Base-by-base conservation (phyloP, 148 eudicot genomes). In the Vaccinium darrowii region DNA sequence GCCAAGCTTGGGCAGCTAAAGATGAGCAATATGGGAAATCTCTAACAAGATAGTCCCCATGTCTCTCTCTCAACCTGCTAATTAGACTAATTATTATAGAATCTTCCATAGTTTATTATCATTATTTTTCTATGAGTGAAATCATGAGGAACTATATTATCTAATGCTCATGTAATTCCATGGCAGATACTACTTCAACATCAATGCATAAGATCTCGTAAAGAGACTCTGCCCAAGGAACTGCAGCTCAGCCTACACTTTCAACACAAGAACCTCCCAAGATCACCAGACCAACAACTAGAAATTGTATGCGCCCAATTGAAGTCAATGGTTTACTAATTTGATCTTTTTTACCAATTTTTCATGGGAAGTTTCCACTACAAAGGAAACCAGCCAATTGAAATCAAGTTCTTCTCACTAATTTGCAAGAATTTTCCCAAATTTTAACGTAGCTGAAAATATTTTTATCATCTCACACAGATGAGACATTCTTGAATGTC, bases 211-310 rank as follows among this genome's bases (percentile, higher is more conserved):
- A 75, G 78, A 75, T 43, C 78, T 75, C 23, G 13, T 14, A 1
- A n/a, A 74, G 51, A 74, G 7, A 74, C 51, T 73, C 3, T 75
- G 52, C 8, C 78, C 25, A 75, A 75, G 78, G 78, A 75, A 43
- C n/a, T 19, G 3, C 52, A 43, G 49, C 49, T 43, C 27, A 43
- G 43, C 52, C 53, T 18, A 8, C 78, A 39, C 78, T 75, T 43
- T 43, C 27, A 43, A 75, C 11, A 19, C n/a, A 75, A 16, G 47
- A 74, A 15, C 23, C 51, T 43, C 78, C 27, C 21, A 8, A 43
- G 51, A 75, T 12, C 51, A 6, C 53, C 25, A 75, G 23, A 75
- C 78, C 78, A 39, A 43, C 25, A 39, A 43, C 52, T 75, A 43
- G 78, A 75, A 52, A 16, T 43, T 1, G 12, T 16, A 8, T 3